Base-by-base conservation (phyloP, 2,329 filamentous ascomycete genomes). In the Drechslera avenae region DNA sequence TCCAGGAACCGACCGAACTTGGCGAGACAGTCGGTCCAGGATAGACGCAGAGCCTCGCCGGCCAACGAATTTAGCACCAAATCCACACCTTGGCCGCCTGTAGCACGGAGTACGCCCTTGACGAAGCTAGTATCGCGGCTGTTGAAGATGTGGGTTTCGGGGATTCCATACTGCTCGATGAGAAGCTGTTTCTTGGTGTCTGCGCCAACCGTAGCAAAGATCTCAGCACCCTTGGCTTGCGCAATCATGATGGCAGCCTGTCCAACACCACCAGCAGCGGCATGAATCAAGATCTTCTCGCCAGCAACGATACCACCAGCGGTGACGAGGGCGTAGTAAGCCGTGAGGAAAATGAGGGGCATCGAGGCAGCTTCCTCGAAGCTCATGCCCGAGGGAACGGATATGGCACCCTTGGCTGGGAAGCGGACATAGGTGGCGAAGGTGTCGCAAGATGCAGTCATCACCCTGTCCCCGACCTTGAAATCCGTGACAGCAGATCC, bases 11-110 rank as follows among this genome's bases (percentile, higher is more conserved):
- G 54, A 4, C 71, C 71, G 30, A 64, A 68, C 3, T 50, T 43
- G 13, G 69, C 68, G 8, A 73, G 5, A 44, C 56, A 59, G 17
- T 59, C 46, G 32, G 46, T 48, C 69, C 63, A 71, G 7, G 52
- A 57, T 35, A 40, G 21, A 4, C 50, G 46, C 5, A 73, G 51
- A 3, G 48, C 35, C n/a, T 68, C 60, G 3, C 69, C 70, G 4
- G 57, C 46, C 2, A 64, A 30, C 1, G 62, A 64, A 46, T 75
- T 74, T 33, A 75, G 50, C 4, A 73, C 54, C 2, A 72, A 56
- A 50, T 74, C 67, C 1, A 74, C 67, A 13, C 72, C 73, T 5
- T 45, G 21, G n/a, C 59, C 58, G 0, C 56, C 45, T 0, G 72
- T 58, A 26, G 52, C 54, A 14, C 54, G 48, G 4, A 49, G 17